phyloP scores from a whole-genome alignment of 805 yeast genomes.

The Yarrowia phangngaensis region DNA sequence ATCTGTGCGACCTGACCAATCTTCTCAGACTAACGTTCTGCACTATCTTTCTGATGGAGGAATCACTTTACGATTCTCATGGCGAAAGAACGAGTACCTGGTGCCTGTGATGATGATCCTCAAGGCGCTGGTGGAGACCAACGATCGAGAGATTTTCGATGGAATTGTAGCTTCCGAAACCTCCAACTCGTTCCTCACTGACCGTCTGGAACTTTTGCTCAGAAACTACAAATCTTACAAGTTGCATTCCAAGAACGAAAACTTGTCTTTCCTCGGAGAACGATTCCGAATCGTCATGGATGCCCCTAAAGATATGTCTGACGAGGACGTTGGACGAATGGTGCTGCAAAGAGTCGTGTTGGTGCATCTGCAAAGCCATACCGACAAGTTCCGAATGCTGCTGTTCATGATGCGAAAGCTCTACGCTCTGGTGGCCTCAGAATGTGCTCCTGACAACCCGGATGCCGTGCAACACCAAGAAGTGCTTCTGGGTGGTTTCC shows the following conservation, averaged over 20 bases:
- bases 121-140: slow-evolving; percentile 85
- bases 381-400: slow-evolving; percentile 81
- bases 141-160: slow-evolving; percentile 92
- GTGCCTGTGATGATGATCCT: slow-evolving; percentile 90
- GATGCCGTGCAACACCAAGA: slow-evolving; percentile 99
- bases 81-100: slow-evolving; percentile 94
- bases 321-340: slow-evolving; percentile 84
- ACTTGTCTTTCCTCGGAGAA: slow-evolving; percentile 92
- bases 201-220: slow-evolving; percentile 90
- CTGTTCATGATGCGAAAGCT: slow-evolving; percentile 93
- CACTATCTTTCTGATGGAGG: slow-evolving; percentile 95
- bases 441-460: slow-evolving; percentile 95
- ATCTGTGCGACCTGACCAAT: slow-evolving; percentile 92
- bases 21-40: slow-evolving; percentile 95
- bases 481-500: slow-evolving; percentile 88
- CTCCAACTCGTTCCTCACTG: slow-evolving; percentile 88
- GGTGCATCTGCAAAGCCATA: slow-evolving; percentile 68
- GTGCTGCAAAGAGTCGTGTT: slow-evolving; percentile 78
- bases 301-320: slow-evolving; percentile 82
- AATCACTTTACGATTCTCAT: slow-evolving; percentile 92
- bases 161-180: slow-evolving; percentile 90
- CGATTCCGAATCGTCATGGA: slow-evolving; percentile 91
- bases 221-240: slow-evolving; percentile 82
- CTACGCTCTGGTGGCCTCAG: slow-evolving; percentile 93
- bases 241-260: slow-evolving; percentile 75